Base-by-base conservation (phyloP, 495 filamentous ascomycete genomes). In the Polyplosphaeria fusca region DNA sequence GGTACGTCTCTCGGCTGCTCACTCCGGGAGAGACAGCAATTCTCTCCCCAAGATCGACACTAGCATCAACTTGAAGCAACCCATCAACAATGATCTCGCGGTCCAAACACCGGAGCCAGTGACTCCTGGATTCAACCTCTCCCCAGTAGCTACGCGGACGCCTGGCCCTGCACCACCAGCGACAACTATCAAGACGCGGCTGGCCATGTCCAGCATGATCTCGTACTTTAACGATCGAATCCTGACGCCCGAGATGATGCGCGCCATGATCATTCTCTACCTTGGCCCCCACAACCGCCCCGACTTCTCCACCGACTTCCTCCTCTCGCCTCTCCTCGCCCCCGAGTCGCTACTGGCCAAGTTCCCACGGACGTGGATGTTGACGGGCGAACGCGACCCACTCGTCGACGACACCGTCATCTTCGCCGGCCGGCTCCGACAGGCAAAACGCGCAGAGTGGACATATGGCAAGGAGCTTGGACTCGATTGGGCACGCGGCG, bases 241-340 rank as follows among this genome's bases (percentile, higher is more conserved):
- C 30, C 78, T 98, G 22, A 91, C 88, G 0, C 94, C 93, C 0
- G 94, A 97, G 69, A 95, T 98, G 89, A 96, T 97, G 86, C 86
- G 93, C 47, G 91, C 91, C 25, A 97, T 98, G 93, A 93, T 98
- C 54, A 95, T 98, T 69, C 79, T 98, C 19, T 98, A 98, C 67
- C 86, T 98, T 60, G 94, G 93, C 14, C 91, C 92, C 0, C 84
- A 95, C 67, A 86, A 91, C 72, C 84, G 90, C 1, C 93, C 93
- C 5, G 90, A 96, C 68, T 97, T 98, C 73, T 80, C 79, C 24
- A 90, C 87, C 9, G 94, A 98, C 69, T 96, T 87, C 69, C 77
- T 93, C 0, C 81, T 98, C 7, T 93, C 85, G 0, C 94, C 93
- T 1, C 83, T 96, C 16, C 78, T 95, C 3, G 91, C 93, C 0